Evolutionary conservation across 331 rosid genomes (phyloP).

Genomic region (Quercus lobata): DNA sequence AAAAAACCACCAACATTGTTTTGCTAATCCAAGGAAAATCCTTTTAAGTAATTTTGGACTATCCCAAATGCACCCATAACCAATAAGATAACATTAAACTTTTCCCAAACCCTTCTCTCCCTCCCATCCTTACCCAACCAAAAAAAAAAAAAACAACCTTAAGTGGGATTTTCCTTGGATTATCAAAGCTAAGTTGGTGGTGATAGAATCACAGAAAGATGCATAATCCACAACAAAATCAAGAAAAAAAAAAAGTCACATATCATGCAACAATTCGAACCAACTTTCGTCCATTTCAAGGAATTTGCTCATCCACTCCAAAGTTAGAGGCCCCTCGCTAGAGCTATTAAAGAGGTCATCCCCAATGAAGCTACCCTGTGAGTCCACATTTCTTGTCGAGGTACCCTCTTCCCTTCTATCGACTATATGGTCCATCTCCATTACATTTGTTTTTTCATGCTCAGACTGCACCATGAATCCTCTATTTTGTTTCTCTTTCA

Average conservation of each 20-base stretch:
- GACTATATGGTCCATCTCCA: background rate
- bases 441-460: background rate
- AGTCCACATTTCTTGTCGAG: background rate
- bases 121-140: background rate
- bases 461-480: constrained; percentile 3
- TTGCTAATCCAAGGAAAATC: constrained; percentile 23
- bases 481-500: constrained; percentile 15
- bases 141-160: background rate
- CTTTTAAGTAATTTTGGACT: background rate
- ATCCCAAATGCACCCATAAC: background rate
- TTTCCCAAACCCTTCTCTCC: too few species aligned
- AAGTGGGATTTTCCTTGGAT: constrained; percentile 13
- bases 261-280: constrained; percentile 20
- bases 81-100: too few species aligned
- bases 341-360: constrained; percentile 2
- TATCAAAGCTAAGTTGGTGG: background rate
- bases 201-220: background rate
- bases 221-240: background rate
- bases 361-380: constrained; percentile 4
- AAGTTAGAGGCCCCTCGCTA: constrained; percentile 23
- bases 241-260: background rate
- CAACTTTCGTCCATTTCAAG: constrained; percentile 44
- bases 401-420: constrained; percentile 2
- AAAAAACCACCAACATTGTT: background rate
- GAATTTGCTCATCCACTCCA: constrained; percentile 38